These are phyloP conservation scores for Lepidium campestre DNA, from an alignment of 441 rosid genomes.

Conservation along the genomic window DNA sequence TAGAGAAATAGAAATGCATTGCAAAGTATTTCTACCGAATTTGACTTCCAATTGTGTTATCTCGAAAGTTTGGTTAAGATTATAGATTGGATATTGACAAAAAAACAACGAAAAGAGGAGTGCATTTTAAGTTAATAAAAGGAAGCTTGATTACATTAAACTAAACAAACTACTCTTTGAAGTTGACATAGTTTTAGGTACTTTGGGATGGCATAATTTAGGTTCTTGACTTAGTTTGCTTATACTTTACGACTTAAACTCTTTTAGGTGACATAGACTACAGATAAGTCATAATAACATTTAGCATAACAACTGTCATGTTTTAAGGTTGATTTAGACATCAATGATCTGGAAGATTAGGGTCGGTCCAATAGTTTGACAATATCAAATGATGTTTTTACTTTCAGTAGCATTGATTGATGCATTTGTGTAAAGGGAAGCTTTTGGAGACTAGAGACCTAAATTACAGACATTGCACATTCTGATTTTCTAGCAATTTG, in stretches of 20 bases:
- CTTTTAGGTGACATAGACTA: neutral
- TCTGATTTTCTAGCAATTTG: neutral
- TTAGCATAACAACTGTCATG: neutral
- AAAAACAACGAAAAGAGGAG: neutral
- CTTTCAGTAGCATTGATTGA: too few relatives aligned
- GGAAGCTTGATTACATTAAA: neutral
- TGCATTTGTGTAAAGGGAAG: too few relatives aligned
- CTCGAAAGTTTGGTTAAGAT: too few relatives aligned
- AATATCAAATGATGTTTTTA: too few relatives aligned
- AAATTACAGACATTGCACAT: neutral
- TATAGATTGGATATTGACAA: too few relatives aligned
- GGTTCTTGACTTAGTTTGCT: neutral
- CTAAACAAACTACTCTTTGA: neutral
- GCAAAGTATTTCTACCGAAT: too few relatives aligned
- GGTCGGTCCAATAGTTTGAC: too few relatives aligned
- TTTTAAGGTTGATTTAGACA: neutral
- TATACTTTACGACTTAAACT: neutral
- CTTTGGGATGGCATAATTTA: neutral
- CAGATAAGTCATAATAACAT: neutral
- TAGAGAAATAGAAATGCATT: too few relatives aligned
- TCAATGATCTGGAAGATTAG: neutral
- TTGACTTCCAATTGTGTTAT: too few relatives aligned
- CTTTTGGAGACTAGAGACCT: neutral
- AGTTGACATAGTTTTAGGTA: neutral
- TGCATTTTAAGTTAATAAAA: neutral